Percentiles rank a stretch among this genome's conserved stretches.
These are phyloP conservation scores for Rhamnella rubrinervis DNA, from an alignment of 331 rosid species.

Conservation along the genomic window DNA sequence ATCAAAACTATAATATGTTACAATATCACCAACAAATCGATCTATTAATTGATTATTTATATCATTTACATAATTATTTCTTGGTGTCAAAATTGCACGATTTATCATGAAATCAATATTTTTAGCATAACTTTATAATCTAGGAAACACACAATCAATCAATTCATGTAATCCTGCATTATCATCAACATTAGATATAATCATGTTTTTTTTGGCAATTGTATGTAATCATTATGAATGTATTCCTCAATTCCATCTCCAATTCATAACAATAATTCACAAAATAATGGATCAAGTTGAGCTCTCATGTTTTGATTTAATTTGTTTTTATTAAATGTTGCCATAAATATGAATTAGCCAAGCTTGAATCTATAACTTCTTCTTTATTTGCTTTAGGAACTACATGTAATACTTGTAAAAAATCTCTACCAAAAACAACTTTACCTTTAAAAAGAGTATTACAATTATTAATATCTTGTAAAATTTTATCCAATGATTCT, in stretches of 20 bases:
- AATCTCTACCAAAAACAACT: not conserved
- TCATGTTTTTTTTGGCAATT: not conserved
- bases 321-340: not conserved
- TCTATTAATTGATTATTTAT: not conserved
- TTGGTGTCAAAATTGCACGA: not conserved
- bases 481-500: not conserved
- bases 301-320: conserved; percentile 7
- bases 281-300: not conserved
- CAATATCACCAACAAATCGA: not conserved
- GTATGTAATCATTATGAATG: not conserved
- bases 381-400: not conserved
- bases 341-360: conserved; percentile 6
- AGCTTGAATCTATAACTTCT: not conserved
- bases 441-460: too few species aligned
- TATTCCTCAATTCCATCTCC: not conserved
- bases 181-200: not conserved
- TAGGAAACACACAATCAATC: not conserved
- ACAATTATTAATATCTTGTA: not conserved
- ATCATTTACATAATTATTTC: not conserved
- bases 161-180: not conserved
- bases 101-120: not conserved
- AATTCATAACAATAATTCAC: not conserved
- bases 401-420: conserved; percentile 13
- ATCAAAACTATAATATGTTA: conserved; percentile 2
- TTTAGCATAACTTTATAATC: not conserved